Evolutionary conservation across 1,284 basidiomycete genomes (phyloP).

Genomic region (Ceratobasidium sp.): DNA sequence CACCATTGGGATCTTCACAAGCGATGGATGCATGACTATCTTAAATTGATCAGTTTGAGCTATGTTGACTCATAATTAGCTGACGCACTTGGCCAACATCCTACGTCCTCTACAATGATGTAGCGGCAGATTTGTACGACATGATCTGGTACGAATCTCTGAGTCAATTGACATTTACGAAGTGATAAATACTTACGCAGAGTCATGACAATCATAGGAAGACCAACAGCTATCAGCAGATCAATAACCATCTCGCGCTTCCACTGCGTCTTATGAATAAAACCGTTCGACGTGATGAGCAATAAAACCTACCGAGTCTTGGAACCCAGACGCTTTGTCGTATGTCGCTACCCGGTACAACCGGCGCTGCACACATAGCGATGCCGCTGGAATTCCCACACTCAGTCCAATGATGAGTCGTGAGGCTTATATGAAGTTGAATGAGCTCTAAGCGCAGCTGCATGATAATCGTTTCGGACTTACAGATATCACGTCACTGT

Average conservation of each 20-base stretch:
- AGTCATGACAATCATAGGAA: conserved; percentile 64
- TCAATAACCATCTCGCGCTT: conserved; percentile 58
- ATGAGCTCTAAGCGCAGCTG: no score
- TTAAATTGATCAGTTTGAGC: background rate
- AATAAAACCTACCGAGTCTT: conserved; percentile 45
- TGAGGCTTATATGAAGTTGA: no score
- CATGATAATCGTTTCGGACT: no score
- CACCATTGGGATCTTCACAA: background rate
- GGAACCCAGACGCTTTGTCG: conserved; percentile 53
- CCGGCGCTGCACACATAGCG: conserved; percentile 65
- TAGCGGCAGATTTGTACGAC: conserved; percentile 46
- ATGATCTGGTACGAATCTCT: conserved; percentile 46
- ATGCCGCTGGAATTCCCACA: conserved; percentile 61
- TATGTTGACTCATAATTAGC: background rate
- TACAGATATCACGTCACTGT: no score
- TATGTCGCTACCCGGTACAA: conserved; percentile 63
- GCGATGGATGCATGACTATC: conserved; percentile 6
- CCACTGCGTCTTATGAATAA: conserved; percentile 18
- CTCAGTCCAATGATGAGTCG: conserved; percentile 57
- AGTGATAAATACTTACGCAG: conserved; percentile 61
- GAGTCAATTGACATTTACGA: background rate
- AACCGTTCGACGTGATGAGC: conserved; percentile 8
- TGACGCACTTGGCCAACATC: conserved; percentile 45
- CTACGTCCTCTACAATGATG: conserved; percentile 48
- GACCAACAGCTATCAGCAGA: conserved; percentile 61